Evolutionary conservation across 176 grass and related monocot species (phyloP), one percentile per base, ranked within the genome.

Genomic region (Olyra latifolia): DNA sequence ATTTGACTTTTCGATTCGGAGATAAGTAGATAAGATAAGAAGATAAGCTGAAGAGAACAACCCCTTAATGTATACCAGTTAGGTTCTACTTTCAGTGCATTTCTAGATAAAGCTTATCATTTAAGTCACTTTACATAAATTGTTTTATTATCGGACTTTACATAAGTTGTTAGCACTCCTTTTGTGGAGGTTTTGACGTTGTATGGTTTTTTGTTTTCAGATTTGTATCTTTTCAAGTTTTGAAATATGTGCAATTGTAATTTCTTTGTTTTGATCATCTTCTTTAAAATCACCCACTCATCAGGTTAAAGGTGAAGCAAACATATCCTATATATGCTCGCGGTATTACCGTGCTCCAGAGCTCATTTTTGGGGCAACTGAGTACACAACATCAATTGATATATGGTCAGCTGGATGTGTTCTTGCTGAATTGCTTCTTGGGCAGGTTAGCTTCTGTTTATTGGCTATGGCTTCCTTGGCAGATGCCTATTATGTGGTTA

Each of bases 351-450:
- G 95, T 89, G 95, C 95, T 70, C 95, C 95, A 17, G 95, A 98
- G 75, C 92, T 98, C 38, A 98, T 98, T 70, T 98, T 98, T 89
- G 95, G 95, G 46, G 95, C 92, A 56, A 98, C 92, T 17, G 95
- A 94, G 63, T 98, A 98, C 79, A 92, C 92, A 40, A 89, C 92
- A 65, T 98, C 95, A 38, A 98, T 98, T 82, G 95, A 98, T 91
- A 98, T 98, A 77, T 98, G 95, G 95, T 98, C 95, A 66, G 95
- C 95, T 84, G 95, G 95, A 54, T 98, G 95, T 72, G 92, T 98
- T 82, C 88, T 98, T 78, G 95, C 95, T 46, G 95, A 98, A 64
- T 72, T 98, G 71, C 92, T 98, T 60, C 95, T 98, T 80, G 92
- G 95, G 43, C 95, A 94, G 90, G 95, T 98, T 76, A 81, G 57